Evolutionary conservation across 108 stramenopile genomes (phyloP), one percentile per base, ranked within the genome.

Genomic region (Pseudonitzschia multiseries): DNA sequence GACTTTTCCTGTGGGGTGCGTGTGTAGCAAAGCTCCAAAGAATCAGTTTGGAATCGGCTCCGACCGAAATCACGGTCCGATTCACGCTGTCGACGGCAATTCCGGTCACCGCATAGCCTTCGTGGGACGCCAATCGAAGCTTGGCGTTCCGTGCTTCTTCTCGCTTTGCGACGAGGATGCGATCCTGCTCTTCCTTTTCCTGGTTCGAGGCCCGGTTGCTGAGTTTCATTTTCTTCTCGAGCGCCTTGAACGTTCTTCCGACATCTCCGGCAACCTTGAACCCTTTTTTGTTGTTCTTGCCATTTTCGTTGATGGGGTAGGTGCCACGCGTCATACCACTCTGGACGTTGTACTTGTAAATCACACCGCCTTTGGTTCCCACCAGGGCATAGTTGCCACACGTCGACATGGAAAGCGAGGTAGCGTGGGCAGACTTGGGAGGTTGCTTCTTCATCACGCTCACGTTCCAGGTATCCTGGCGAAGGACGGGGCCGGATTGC

Each of bases 341-440:
- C 74, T 99, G 97, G 31, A 98, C 73, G 74, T 97, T 98, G 84
- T 97, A 99, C 80, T 90, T 91, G 87, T 93, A 96, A 10, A 99
- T 84, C 22, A 75, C 74, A 64, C 98, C 98, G 21, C 93, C 95
- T 53, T 83, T 67, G n/a, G 96, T 96, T 46, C 97, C 98, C 29
- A 99, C 96, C 17, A 98, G 68, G 3, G 90, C 95, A 78, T 89
- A 98, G 84, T 96, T 89, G 2, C 93, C 93, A 63, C 93, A 94
- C 0, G 84, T 73, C 18, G 90, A 91, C 20, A 94, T 87, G n/a
- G 87, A 77, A 28, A 94, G 75, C 24, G 86, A 81, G 48, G 89
- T 90, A 17, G 93, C 90, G 76, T 91, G 90, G 14, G 82, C 81
- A 29, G 77, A 65, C 52, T 70, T 69, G 12, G 90, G 87, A 41